A percentile compares a stretch with the other conserved stretches of the same genome.
Conservation (phyloP, 75 land plant genomes). For the Selaginella tamariscina region DNA sequence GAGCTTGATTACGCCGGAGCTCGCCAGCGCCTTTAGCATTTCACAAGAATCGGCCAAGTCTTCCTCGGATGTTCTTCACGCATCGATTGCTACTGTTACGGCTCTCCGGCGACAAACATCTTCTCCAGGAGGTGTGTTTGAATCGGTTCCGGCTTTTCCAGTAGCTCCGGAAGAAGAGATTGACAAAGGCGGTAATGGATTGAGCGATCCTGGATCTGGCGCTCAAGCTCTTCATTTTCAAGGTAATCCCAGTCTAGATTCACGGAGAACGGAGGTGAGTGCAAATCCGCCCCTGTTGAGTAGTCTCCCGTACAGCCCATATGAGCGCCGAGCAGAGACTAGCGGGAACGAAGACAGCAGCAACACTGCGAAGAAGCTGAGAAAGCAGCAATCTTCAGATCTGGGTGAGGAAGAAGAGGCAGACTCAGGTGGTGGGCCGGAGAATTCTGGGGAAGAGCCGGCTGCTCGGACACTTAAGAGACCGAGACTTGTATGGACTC, state of each 20-base stretch:
- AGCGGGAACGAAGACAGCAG: neutral
- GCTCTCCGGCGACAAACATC: neutral
- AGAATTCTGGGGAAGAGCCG: slow-evolving; percentile 11
- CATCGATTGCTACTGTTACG: neutral
- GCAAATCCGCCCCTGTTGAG: neutral
- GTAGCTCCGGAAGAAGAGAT: slow-evolving; percentile 10
- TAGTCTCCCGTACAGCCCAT: neutral
- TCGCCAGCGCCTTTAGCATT: slow-evolving; percentile 38
- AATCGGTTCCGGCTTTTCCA: slow-evolving; percentile 4
- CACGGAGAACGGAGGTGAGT: neutral
- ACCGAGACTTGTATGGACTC: slow-evolving; percentile 90
- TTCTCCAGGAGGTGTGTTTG: neutral
- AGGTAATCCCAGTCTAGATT: neutral
- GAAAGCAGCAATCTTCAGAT: neutral
- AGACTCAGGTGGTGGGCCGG: slow-evolving; percentile 11
- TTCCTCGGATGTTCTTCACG: slow-evolving; percentile 5
- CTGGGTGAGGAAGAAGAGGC: slow-evolving; percentile 5
- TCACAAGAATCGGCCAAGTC: neutral
- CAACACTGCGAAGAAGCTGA: neutral
- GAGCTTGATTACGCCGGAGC: slow-evolving; percentile 32
- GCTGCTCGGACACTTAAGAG: slow-evolving; percentile 44
- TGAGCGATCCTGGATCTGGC: slow-evolving; percentile 10
- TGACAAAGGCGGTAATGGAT: slow-evolving; percentile 13
- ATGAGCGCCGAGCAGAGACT: neutral
- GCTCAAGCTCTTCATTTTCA: neutral